A percentile compares a stretch with the other conserved stretches of the same genome.
phyloP scores from a whole-genome alignment of 495 filamentous ascomycete species.

The Neurospora discreta region DNA sequence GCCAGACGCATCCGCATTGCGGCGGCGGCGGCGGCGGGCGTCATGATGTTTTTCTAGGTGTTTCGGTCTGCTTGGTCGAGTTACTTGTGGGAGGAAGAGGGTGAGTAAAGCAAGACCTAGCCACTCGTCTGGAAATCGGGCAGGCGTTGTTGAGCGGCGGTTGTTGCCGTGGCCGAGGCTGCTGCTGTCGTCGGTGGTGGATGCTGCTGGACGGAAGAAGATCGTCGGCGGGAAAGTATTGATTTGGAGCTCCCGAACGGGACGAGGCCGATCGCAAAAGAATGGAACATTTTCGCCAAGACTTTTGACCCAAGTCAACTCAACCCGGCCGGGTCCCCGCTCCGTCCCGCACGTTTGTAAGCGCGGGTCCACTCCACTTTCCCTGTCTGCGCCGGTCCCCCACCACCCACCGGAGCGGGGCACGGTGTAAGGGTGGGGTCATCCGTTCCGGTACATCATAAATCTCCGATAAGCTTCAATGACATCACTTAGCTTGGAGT shows the following conservation, averaged over 20 bases:
- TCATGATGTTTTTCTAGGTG: neutral
- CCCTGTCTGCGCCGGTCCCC: neutral
- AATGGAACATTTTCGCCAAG: neutral
- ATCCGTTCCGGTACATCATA: neutral
- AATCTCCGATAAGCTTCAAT: neutral
- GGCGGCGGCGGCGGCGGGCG: slow-evolving; percentile 1
- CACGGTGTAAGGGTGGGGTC: neutral
- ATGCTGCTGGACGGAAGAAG: neutral
- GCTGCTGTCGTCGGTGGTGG: neutral
- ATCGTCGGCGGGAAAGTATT: neutral
- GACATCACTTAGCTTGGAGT: neutral
- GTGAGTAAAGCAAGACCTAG: neutral
- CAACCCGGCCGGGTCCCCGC: neutral
- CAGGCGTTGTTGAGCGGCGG: neutral
- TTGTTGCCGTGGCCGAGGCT: neutral
- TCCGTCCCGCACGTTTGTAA: neutral
- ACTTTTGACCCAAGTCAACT: neutral
- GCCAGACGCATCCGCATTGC: slow-evolving; percentile 8
- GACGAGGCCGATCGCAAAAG: neutral
- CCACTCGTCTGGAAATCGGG: neutral
- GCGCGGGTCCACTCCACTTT: neutral
- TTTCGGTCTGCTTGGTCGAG: neutral
- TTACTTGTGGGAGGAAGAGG: neutral
- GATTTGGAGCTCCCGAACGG: neutral
- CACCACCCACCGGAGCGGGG: neutral